Base-by-base conservation (phyloP, 108 stramenopile genomes). In the Phaeodactylum tricornutum region DNA sequence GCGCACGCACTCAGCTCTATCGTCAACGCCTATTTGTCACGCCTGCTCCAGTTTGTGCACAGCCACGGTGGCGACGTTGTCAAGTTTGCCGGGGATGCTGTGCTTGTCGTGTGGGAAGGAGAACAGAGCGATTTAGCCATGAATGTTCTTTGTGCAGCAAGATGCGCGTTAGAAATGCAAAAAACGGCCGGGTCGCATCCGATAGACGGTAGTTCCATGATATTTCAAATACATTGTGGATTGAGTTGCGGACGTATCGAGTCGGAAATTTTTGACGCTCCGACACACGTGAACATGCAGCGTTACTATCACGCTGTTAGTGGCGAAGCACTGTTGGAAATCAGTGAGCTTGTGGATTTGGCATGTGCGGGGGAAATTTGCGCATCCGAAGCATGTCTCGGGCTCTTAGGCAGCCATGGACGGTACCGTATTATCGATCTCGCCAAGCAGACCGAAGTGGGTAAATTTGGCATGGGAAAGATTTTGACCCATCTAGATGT, bases 81-180 rank as follows among this genome's bases (percentile, higher is more conserved):
- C 47, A 47, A 24, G 15, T 47, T 47, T 47, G 47, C 47, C 25
- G 47, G 47, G 8, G 47, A 47, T 15, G 47, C 47, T 28, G 26
- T 47, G 9, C 6, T 47, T 23, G 27, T 47, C 8, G 47, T 47
- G 25, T 47, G 47, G 47, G 47, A 26, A 9, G 9, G 25, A 29
- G 23, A 47, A 8, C 5, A 24, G 15, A 15, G 9, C 26, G 47
- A 47, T 34, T 15, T 29, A 15, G 27, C 9, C 6, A 7, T 29
- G 23, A 47, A 29, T 28, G 23, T 47, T 7, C 27, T 47, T 29
- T 47, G 47, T 29, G 47, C 47, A 6, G 12, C 47, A 6, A 9
- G 29, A 11, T 47, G 47, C 15, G 47, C 27, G 8, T 9, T 47
- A 6, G 25, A 24, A 24, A 29, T 47, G 24, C 47, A 47, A 17